phyloP scores from a whole-genome alignment of 2,329 filamentous ascomycete genomes.

The Beauveria bassiana region DNA sequence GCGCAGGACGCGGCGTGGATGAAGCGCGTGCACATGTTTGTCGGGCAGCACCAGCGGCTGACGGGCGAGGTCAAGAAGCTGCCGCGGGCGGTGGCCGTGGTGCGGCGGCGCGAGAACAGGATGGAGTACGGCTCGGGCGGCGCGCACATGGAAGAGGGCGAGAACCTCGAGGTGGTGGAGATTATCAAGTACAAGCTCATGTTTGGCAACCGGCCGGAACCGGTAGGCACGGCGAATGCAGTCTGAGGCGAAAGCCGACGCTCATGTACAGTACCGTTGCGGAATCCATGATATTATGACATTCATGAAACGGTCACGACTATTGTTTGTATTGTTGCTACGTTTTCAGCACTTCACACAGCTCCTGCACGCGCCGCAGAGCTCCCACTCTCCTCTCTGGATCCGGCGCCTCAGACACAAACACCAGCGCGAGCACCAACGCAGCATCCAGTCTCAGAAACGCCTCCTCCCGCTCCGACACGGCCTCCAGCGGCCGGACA shows the following conservation, averaged over 20 bases:
- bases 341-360: not conserved
- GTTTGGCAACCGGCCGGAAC: constrained; percentile 79
- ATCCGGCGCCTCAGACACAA: constrained; percentile 16
- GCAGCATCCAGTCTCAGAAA: constrained; percentile 15
- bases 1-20: constrained; percentile 63
- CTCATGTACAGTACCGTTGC: not conserved
- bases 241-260: constrained; percentile 10
- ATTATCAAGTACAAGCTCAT: constrained; percentile 81
- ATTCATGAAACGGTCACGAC: not conserved
- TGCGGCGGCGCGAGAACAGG: constrained; percentile 49
- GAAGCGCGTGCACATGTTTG: constrained; percentile 80
- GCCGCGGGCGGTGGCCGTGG: constrained; percentile 67
- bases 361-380: constrained; percentile 12
- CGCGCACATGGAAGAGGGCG: constrained; percentile 25
- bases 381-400: constrained; percentile 4
- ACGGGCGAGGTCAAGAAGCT: constrained; percentile 88
- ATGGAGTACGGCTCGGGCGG: constrained; percentile 35
- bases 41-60: constrained; percentile 82
- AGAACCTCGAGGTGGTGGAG: constrained; percentile 74
- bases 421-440: constrained; percentile 15
- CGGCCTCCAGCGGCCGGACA: not conserved
- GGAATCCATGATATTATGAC: not conserved
- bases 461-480: constrained; percentile 10
- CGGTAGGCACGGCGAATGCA: constrained; percentile 50
- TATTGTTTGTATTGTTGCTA: not conserved